Percentiles rank a stretch among this genome's conserved stretches.
These are phyloP conservation scores for Chrysosporium queenslandicum DNA, from an alignment of 2,329 filamentous ascomycete genomes.

Conservation along the genomic window DNA sequence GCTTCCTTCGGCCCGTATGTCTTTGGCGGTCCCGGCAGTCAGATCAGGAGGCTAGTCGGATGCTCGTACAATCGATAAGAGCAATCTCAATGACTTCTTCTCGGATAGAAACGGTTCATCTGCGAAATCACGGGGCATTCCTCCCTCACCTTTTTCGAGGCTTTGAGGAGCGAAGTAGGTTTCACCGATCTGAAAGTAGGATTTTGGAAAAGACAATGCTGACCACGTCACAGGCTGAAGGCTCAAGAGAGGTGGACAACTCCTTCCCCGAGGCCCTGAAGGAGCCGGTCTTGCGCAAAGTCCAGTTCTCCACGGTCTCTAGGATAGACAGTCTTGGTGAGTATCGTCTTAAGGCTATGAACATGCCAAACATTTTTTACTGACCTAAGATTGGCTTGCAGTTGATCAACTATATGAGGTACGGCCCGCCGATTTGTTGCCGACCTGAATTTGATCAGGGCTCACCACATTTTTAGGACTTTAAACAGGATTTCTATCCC, in stretches of 20 bases:
- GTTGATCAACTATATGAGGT: constrained; percentile 45
- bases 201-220: not conserved
- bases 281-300: constrained; percentile 76
- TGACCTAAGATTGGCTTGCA: constrained; percentile 14
- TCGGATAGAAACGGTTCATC: constrained; percentile 66
- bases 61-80: not conserved
- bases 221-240: constrained; percentile 49
- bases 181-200: not conserved
- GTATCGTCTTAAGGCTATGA: constrained; percentile 20
- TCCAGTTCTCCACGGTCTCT: constrained; percentile 82
- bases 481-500: constrained; percentile 83
- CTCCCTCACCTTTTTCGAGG: constrained; percentile 83
- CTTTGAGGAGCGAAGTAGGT: constrained; percentile 78
- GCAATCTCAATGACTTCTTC: constrained; percentile 7
- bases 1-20: not conserved
- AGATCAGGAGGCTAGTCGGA: not conserved
- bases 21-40: not conserved
- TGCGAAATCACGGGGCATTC: constrained; percentile 94
- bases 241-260: constrained; percentile 79
- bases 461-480: constrained; percentile 47
- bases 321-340: constrained; percentile 72
- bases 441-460: too few species aligned
- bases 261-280: constrained; percentile 86
- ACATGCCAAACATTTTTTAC: not conserved
- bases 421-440: constrained; percentile 22